Evolutionary conservation across 768 basidiomycete species (phyloP).

Genomic region (Neoboletus subvelutipes): DNA sequence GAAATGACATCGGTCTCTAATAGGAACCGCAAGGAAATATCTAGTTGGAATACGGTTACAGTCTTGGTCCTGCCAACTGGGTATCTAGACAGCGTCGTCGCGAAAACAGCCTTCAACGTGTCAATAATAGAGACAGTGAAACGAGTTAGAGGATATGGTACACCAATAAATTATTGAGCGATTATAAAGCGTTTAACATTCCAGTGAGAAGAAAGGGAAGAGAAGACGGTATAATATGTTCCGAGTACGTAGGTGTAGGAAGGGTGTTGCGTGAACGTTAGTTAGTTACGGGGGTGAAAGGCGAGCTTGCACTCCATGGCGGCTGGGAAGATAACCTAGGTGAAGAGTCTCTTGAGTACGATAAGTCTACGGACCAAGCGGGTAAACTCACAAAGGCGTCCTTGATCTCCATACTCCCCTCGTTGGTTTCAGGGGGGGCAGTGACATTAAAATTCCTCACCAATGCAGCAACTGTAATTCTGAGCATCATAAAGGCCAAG

Average conservation of each 20-base stretch:
- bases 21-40: constrained; percentile 8
- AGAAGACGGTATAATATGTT: constrained; percentile 28
- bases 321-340: constrained; percentile 72
- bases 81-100: constrained; percentile 23
- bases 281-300: constrained; percentile 49
- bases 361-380: background rate
- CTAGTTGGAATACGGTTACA: constrained; percentile 20
- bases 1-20: no score
- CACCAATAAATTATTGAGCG: constrained; percentile 21
- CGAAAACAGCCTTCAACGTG: constrained; percentile 11
- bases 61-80: constrained; percentile 33
- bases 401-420: constrained; percentile 72
- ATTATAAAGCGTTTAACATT: constrained; percentile 30
- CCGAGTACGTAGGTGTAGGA: constrained; percentile 22
- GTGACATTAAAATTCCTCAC: constrained; percentile 66
- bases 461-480: constrained; percentile 56
- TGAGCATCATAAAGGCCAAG: constrained; percentile 68
- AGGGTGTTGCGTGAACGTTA: constrained; percentile 14
- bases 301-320: constrained; percentile 75
- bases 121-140: constrained; percentile 14
- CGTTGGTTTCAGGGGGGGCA: constrained; percentile 68
- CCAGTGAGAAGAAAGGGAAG: constrained; percentile 14
- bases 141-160: constrained; percentile 9
- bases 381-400: constrained; percentile 65
- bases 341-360: background rate